Evolutionary conservation across 2,329 filamentous ascomycete species (phyloP).

Genomic region (Colletotrichum lini): DNA sequence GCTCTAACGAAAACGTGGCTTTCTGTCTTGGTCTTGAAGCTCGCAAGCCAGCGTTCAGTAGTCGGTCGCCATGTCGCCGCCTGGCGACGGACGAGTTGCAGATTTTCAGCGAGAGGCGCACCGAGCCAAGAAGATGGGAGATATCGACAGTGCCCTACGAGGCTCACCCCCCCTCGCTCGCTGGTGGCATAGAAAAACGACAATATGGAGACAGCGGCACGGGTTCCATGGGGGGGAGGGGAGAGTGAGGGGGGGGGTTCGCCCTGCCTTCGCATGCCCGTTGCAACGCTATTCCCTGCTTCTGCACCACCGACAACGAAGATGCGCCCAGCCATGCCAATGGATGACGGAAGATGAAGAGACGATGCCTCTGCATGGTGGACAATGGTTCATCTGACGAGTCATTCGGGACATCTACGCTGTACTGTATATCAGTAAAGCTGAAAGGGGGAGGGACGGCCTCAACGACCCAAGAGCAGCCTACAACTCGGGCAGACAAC

Average conservation of each 20-base stretch:
- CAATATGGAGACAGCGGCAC: background rate
- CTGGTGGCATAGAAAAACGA: background rate
- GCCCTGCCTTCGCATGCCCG: conserved; percentile 11
- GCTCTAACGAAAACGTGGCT: background rate
- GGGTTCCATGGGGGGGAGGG: conserved; percentile 14
- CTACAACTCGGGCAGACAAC: background rate
- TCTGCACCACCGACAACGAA: background rate
- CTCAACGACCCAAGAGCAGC: background rate
- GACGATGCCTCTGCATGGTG: background rate
- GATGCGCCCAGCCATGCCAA: background rate
- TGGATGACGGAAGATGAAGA: background rate
- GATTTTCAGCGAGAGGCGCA: background rate
- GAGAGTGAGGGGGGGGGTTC: conserved; percentile 5
- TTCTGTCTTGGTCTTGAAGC: background rate
- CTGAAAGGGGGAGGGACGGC: background rate
- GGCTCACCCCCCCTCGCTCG: background rate
- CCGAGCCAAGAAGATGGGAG: background rate
- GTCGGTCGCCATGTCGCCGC: background rate
- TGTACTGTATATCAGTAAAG: background rate
- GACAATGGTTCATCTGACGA: conserved; percentile 12
- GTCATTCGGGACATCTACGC: conserved; percentile 10
- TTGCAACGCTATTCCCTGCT: background rate
- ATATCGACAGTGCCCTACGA: background rate
- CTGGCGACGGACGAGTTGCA: background rate
- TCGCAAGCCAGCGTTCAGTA: no score